These are phyloP conservation scores for Penicilliopsis zonata DNA, from an alignment of 495 filamentous ascomycete genomes.

Conservation along the genomic window DNA sequence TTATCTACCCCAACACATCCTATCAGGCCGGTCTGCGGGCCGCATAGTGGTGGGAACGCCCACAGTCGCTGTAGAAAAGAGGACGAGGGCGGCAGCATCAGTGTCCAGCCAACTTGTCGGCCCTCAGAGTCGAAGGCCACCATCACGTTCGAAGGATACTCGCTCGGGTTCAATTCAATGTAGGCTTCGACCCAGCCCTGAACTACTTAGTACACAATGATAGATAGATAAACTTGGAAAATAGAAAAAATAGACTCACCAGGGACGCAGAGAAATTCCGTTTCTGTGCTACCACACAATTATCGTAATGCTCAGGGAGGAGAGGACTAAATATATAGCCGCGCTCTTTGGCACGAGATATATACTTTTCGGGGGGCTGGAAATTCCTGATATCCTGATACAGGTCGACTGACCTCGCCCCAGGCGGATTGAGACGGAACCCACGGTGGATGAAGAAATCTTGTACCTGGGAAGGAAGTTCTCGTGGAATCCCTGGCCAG, in stretches of 20 bases:
- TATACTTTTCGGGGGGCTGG: conserved; percentile 22
- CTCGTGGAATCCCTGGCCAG: conserved; percentile 34
- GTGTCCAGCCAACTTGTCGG: conserved; percentile 36
- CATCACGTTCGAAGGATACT: conserved; percentile 34
- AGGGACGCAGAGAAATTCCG: conserved; percentile 29
- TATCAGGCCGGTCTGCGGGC: conserved; percentile 36
- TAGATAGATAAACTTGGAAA: not conserved
- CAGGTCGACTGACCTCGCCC: conserved; percentile 26
- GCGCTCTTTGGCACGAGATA: conserved; percentile 17
- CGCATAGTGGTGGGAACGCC: conserved; percentile 32
- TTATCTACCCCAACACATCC: conserved; percentile 37
- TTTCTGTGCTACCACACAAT: conserved; percentile 31
- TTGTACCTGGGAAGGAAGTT: conserved; percentile 21
- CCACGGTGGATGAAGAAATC: conserved; percentile 36
- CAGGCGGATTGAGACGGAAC: conserved; percentile 18
- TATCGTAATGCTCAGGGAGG: conserved; percentile 23
- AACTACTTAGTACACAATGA: not conserved
- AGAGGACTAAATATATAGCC: conserved; percentile 31
- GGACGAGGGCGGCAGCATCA: conserved; percentile 30
- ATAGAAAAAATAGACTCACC: conserved; percentile 11
- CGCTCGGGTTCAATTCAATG: conserved; percentile 20
- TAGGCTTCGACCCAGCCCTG: conserved; percentile 39
- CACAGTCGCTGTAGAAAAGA: conserved; percentile 21
- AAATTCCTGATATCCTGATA: conserved; percentile 29
- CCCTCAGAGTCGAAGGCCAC: conserved; percentile 27